phyloP scores from a whole-genome alignment of 2,329 filamentous ascomycete genomes.

The Diplodia sapinea region DNA sequence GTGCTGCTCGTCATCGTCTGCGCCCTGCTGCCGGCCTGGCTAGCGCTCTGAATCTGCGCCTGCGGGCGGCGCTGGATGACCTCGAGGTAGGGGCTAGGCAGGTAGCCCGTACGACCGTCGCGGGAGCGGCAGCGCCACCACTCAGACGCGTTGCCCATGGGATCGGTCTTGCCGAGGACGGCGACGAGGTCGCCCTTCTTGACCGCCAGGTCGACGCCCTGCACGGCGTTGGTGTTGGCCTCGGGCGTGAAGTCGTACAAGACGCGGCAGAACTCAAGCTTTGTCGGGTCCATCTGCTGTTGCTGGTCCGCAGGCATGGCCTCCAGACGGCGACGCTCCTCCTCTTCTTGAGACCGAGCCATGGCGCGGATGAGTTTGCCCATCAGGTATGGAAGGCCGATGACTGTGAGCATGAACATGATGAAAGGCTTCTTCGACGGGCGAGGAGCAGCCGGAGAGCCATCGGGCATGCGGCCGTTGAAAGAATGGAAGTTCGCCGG shows the following conservation, averaged over 20 bases:
- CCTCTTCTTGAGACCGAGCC: constrained; percentile 82
- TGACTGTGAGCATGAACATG: constrained; percentile 92
- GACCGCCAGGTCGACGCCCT: constrained; percentile 85
- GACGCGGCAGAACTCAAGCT: constrained; percentile 95
- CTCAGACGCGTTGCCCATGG: constrained; percentile 87
- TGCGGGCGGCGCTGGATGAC: constrained; percentile 65
- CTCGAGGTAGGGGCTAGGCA: constrained; percentile 90
- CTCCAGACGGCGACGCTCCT: constrained; percentile 67
- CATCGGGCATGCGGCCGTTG: constrained; percentile 73
- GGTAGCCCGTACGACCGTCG: constrained; percentile 87
- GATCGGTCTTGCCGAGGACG: constrained; percentile 89
- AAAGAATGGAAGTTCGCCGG: constrained; percentile 91
- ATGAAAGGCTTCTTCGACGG: constrained; percentile 95
- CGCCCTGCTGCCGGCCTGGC: constrained; percentile 53
- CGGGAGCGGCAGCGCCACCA: constrained; percentile 97
- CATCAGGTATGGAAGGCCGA: constrained; percentile 96
- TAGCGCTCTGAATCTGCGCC: constrained; percentile 52
- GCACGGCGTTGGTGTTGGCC: constrained; percentile 56
- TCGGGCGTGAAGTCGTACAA: constrained; percentile 93
- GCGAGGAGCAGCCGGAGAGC: constrained; percentile 68
- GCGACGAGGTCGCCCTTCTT: constrained; percentile 96
- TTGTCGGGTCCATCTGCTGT: constrained; percentile 74
- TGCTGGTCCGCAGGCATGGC: constrained; percentile 55
- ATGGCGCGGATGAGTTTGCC: constrained; percentile 89
- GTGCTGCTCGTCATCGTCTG: constrained; percentile 59